A percentile compares a stretch with the other conserved stretches of the same genome.
phyloP scores from a whole-genome alignment of 75 land plant species.

The Picea glauca region DNA sequence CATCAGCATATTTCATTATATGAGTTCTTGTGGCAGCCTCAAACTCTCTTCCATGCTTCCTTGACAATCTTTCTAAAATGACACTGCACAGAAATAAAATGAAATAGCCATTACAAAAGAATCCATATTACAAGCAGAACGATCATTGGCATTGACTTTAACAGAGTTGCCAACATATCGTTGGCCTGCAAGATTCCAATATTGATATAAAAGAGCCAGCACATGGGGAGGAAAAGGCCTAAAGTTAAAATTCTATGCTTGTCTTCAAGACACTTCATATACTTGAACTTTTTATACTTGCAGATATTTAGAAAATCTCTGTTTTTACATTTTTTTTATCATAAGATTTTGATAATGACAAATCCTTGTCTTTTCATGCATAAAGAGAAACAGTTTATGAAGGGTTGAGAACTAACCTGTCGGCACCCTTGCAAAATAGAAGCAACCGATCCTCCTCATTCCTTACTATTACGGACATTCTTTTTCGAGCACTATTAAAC shows the following conservation, averaged over 20 bases:
- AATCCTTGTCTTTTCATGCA: conserved; percentile 1
- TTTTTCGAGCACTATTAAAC: conserved; percentile 54
- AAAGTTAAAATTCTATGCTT: background rate
- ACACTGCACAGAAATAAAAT: conserved; percentile 52
- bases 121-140: background rate
- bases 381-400: background rate
- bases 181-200: background rate
- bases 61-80: conserved; percentile 75
- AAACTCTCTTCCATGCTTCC: conserved; percentile 38
- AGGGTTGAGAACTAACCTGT: conserved; percentile 38
- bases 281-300: background rate
- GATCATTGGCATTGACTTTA: background rate
- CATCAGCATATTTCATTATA: conserved; percentile 67
- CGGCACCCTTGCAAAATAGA: conserved; percentile 66
- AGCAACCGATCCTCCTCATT: conserved; percentile 33
- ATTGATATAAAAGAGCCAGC: background rate
- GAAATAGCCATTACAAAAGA: background rate
- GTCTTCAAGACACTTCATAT: background rate
- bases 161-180: background rate
- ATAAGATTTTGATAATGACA: conserved; percentile 15
- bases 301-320: too few species aligned
- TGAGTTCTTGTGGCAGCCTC: conserved; percentile 56
- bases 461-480: conserved; percentile 65
- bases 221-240: background rate
- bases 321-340: conserved; percentile 1